Evolutionary conservation across 139 green algal species (phyloP), one percentile per base, ranked within the genome.

Genomic region (Trebouxia sp.): DNA sequence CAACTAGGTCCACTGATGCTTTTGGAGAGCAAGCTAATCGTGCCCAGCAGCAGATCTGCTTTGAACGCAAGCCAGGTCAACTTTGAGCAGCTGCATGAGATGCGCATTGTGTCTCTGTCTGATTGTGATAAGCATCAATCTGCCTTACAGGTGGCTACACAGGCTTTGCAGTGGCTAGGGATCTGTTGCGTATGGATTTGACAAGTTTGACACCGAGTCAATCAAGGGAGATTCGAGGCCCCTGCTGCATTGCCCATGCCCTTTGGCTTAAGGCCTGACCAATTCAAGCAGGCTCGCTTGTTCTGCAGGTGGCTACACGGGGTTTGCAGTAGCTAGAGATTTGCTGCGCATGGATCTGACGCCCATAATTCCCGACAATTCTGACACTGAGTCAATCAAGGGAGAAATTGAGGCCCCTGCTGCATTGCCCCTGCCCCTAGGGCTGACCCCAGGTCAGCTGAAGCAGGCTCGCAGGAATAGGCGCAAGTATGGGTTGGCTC

Each of bases 61-160:
- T n/a, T n/a, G n/a, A n/a, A n/a, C n/a, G n/a, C n/a, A n/a, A n/a
- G n/a, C n/a, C n/a, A n/a, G n/a, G n/a, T n/a, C n/a, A n/a, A n/a
- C n/a, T n/a, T n/a, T n/a, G n/a, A n/a, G n/a, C n/a, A n/a, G n/a
- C n/a, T n/a, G n/a, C n/a, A n/a, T n/a, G n/a, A n/a, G n/a, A n/a
- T n/a, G n/a, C n/a, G n/a, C n/a, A n/a, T n/a, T n/a, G n/a, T n/a
- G n/a, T n/a, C n/a, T n/a, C n/a, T n/a, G n/a, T n/a, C n/a, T n/a
- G n/a, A n/a, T n/a, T n/a, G n/a, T n/a, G n/a, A n/a, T n/a, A n/a
- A n/a, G n/a, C n/a, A n/a, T n/a, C n/a, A n/a, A n/a, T n/a, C n/a
- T n/a, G n/a, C n/a, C n/a, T n/a, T 69, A 30, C 58, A 69, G 58
- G 58, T n/a, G 58, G 58, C 28, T 69, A 69, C 58, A 69, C 58